A percentile compares a stretch with the other conserved stretches of the same genome.
These are phyloP conservation scores for Allium sativum DNA, from an alignment of 106 monocot species.

Conservation along the genomic window DNA sequence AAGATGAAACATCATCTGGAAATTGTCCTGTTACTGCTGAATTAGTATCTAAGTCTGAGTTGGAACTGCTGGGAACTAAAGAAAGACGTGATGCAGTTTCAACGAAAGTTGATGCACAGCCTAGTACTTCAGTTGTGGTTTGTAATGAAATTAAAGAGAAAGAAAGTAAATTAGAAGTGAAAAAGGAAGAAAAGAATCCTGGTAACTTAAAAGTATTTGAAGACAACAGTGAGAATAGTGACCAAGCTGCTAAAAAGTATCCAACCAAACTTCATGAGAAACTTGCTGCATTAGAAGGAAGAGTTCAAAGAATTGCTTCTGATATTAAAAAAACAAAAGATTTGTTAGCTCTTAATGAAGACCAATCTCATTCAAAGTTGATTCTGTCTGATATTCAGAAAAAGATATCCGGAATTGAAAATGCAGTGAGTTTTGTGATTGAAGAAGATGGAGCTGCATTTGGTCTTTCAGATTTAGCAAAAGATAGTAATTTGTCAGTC, in stretches of 20 bases:
- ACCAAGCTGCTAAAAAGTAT: constrained; percentile 14
- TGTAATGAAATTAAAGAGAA: background rate
- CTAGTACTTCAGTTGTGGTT: background rate
- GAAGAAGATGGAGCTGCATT: constrained; percentile 25
- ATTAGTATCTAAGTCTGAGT: too few relatives aligned
- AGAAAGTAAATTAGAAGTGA: background rate
- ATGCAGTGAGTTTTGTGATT: constrained; percentile 51
- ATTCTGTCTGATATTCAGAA: constrained; percentile 83
- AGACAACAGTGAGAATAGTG: constrained; percentile 19
- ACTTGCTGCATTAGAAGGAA: constrained; percentile 76
- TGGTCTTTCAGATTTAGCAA: constrained; percentile 6
- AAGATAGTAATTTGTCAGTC: constrained; percentile 13
- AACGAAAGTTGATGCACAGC: background rate
- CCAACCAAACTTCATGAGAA: constrained; percentile 81
- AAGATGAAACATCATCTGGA: constrained; percentile 2
- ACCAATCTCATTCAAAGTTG: constrained; percentile 57
- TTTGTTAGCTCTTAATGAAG: constrained; percentile 56
- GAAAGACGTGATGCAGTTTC: background rate
- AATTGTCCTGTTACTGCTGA: background rate
- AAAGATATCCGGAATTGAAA: constrained; percentile 77
- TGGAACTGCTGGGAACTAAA: too few relatives aligned
- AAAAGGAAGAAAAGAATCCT: background rate
- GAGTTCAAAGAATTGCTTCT: constrained; percentile 84
- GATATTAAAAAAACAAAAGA: constrained; percentile 93
- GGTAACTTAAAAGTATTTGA: constrained; percentile 34